Evolutionary conservation across 306 rosid species (phyloP), one percentile per base, ranked within the genome.

Genomic region (Mimosa bimucronata): DNA sequence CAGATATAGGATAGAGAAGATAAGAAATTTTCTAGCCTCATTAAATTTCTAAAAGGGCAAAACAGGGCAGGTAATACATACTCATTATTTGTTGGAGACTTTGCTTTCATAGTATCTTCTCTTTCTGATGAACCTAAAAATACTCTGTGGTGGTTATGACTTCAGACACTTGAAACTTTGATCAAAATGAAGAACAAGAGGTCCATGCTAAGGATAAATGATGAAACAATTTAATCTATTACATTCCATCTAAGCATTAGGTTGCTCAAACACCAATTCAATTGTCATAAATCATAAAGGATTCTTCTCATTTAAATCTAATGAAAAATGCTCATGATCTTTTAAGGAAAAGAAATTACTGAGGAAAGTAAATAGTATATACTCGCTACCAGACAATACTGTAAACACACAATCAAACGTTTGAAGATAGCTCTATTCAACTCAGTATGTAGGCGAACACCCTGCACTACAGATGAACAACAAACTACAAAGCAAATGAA

Each of bases 51-150:
- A 68, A 77, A 86, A 84, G 73, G 57, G 67, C 75, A 87, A 9
- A 65, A 58, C 42, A 86, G 86, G 84, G 86, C 26, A 81, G 77
- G 84, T 74, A 74, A 73, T 64, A 83, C 89, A 81, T 92, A 92
- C 97, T 83, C 85, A 28, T 82, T 93, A 78, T 66, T 77, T 80
- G 89, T 66, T 52, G 11, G 70, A 1, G 71, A 73, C 44, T 41
- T 69, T 71, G 87, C 88, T 81, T 75, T 83, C 65, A 76, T 41
- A 79, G 81, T 84, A 71, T 90, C 89, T 75, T 73, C 25, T 40
- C 75, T 85, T 66, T 84, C 90, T 65, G 48, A 70, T 34, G 91
- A 78, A 85, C 88, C 97, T 90, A 81, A 78, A 83, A 83, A 68
- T n/a, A 68, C 78, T 37, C 70, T 52, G 84, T 50, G 55, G 15